A percentile compares a stretch with the other conserved stretches of the same genome.
phyloP scores from a whole-genome alignment of 371 early-diverging fungal species.

The Globomyces sp. region DNA sequence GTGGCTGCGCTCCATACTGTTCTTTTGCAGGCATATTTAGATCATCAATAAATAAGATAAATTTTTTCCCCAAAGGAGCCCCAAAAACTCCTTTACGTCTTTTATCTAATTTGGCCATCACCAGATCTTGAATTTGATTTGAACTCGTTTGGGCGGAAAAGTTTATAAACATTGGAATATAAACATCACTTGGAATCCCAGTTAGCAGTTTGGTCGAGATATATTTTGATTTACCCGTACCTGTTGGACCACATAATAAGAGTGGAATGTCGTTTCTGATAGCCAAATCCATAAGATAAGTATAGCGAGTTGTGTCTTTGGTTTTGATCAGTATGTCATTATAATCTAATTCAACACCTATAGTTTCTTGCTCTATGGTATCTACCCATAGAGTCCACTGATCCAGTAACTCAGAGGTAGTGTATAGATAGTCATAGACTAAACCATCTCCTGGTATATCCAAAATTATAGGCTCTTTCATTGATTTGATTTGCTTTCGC shows the following conservation, averaged over 20 bases:
- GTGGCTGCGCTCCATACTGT: conserved; percentile 58
- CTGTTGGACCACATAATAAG: conserved; percentile 60
- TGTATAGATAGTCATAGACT: conserved; percentile 51
- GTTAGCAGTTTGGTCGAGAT: conserved; percentile 50
- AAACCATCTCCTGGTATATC: conserved; percentile 39
- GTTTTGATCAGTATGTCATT: conserved; percentile 59
- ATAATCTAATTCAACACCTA: conserved; percentile 51
- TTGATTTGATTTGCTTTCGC: conserved; percentile 13
- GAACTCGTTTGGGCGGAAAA: conserved; percentile 57
- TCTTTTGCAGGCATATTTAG: conserved; percentile 61
- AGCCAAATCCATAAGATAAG: conserved; percentile 52
- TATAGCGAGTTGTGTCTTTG: conserved; percentile 56
- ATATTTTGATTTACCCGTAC: conserved; percentile 63
- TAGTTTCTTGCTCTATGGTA: conserved; percentile 42
- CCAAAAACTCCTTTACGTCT: conserved; percentile 59
- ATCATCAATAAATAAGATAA: conserved; percentile 57
- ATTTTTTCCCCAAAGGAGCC: conserved; percentile 47
- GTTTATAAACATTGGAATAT: conserved; percentile 51
- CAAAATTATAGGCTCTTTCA: conserved; percentile 14
- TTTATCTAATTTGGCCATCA: conserved; percentile 60
- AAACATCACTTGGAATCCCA: conserved; percentile 46
- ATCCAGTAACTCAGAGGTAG: conserved; percentile 23
- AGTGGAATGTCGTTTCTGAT: conserved; percentile 45
- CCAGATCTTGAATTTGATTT: conserved; percentile 54
- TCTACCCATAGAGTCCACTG: conserved; percentile 51